Evolutionary conservation across 2,329 filamentous ascomycete species (phyloP).

Genomic region (Hymenoscyphus albidus): DNA sequence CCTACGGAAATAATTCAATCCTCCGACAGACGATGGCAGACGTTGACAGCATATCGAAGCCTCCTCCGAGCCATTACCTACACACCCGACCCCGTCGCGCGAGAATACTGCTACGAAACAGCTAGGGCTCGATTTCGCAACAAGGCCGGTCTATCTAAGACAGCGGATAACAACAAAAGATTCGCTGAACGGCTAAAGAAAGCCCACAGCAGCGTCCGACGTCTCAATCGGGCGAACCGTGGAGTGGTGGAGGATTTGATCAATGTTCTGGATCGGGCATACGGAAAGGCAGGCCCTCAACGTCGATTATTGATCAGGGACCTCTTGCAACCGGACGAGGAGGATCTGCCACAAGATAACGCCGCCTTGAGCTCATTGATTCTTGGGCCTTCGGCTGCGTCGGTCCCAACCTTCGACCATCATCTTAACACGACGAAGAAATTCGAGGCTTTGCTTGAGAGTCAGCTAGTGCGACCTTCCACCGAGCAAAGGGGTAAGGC

Average conservation of each 20-base stretch:
- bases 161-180: not conserved
- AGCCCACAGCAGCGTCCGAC: constrained; percentile 36
- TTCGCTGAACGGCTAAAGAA: constrained; percentile 33
- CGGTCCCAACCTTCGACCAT: not conserved
- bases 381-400: not conserved
- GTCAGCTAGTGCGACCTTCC: constrained; percentile 21
- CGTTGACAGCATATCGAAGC: not conserved
- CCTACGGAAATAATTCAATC: no score
- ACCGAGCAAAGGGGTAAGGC: not conserved
- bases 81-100: not conserved
- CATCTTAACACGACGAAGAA: constrained; percentile 12
- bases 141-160: not conserved
- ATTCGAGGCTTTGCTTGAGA: constrained; percentile 25
- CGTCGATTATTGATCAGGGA: constrained; percentile 46
- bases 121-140: constrained; percentile 2
- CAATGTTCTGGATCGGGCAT: constrained; percentile 45
- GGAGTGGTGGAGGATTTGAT: constrained; percentile 48
- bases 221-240: constrained; percentile 49
- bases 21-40: not conserved
- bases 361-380: constrained; percentile 25
- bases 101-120: not conserved
- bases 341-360: constrained; percentile 40
- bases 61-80: constrained; percentile 4
- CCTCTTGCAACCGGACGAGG: constrained; percentile 34
- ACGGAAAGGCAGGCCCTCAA: constrained; percentile 51